phyloP scores from a whole-genome alignment of 352 stramenopile genomes.

The Pythium grandisporangium region DNA sequence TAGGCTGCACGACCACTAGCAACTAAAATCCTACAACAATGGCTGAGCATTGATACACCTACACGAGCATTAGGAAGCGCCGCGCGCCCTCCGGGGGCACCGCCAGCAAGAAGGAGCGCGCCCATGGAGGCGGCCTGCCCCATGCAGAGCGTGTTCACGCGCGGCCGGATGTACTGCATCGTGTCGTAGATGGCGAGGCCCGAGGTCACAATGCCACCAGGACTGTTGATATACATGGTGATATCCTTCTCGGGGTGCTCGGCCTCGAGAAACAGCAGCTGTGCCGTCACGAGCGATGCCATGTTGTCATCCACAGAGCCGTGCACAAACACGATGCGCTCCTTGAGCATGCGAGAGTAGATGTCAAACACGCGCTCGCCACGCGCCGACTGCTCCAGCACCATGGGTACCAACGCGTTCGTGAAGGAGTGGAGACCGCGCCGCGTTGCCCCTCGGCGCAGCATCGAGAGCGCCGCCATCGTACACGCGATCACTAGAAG shows the following conservation, averaged over 20 bases:
- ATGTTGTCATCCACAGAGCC: slow-evolving; percentile 88
- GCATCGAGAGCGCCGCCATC: neutral
- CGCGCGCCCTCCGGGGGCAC: slow-evolving; percentile 80
- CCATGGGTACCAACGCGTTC: slow-evolving; percentile 87
- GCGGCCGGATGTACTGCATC: slow-evolving; percentile 96
- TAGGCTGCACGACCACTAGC: too few species aligned
- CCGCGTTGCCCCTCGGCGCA: slow-evolving; percentile 7
- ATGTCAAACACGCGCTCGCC: slow-evolving; percentile 97
- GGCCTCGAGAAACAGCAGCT: slow-evolving; percentile 93
- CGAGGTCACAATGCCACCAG: slow-evolving; percentile 94
- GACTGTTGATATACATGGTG: slow-evolving; percentile 99
- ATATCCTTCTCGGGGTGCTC: slow-evolving; percentile 97
- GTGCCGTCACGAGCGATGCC: slow-evolving; percentile 74
- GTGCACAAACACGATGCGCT: slow-evolving; percentile 97
- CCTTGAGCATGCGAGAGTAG: slow-evolving; percentile 95
- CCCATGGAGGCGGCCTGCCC: slow-evolving; percentile 96
- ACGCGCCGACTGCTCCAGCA: slow-evolving; percentile 87
- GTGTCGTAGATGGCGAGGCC: slow-evolving; percentile 98
- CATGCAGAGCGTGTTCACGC: slow-evolving; percentile 97
- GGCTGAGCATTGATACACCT: slow-evolving; percentile 6
- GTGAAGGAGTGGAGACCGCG: slow-evolving; percentile 43
- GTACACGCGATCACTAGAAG: too few species aligned
- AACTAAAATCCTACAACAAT: too few species aligned
- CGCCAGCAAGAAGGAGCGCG: slow-evolving; percentile 91
- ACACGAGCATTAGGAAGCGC: slow-evolving; percentile 93